phyloP scores from a whole-genome alignment of 1,284 basidiomycete species.

The Polyporus tsugae region DNA sequence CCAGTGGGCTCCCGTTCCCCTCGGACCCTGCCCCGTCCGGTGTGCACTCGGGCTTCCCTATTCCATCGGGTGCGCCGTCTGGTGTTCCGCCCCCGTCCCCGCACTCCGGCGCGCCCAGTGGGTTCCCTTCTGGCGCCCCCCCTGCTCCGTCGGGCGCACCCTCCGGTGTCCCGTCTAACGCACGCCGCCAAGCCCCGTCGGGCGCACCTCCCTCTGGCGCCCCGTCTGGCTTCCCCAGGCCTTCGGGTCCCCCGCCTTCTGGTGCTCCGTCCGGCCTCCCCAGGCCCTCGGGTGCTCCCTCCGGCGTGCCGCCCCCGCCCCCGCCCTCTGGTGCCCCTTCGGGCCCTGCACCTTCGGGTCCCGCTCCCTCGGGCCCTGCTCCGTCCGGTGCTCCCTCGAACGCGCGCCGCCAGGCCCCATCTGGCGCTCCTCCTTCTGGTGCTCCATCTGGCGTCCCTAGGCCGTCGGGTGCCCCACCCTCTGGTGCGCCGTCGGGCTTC shows the following conservation, averaged over 20 bases:
- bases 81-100: neutral
- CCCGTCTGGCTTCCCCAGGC: neutral
- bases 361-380: neutral
- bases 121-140: neutral
- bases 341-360: neutral
- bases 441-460: neutral
- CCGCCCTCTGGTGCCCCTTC: neutral
- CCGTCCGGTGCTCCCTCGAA: neutral
- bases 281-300: neutral
- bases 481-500: no score
- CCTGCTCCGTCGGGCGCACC: neutral
- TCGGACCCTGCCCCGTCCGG: neutral
- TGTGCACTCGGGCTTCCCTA: neutral
- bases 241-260: neutral
- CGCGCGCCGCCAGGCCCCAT: neutral
- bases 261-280: neutral
- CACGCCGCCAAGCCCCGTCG: neutral
- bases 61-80: constrained; percentile 1
- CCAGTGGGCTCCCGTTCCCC: neutral
- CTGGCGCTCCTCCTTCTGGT: neutral
- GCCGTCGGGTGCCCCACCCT: neutral
- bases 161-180: neutral
- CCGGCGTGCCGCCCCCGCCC: neutral
- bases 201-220: neutral
- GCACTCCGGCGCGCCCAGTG: neutral